These are phyloP conservation scores for Russula foetens DNA, from an alignment of 768 basidiomycete genomes.

Conservation along the genomic window DNA sequence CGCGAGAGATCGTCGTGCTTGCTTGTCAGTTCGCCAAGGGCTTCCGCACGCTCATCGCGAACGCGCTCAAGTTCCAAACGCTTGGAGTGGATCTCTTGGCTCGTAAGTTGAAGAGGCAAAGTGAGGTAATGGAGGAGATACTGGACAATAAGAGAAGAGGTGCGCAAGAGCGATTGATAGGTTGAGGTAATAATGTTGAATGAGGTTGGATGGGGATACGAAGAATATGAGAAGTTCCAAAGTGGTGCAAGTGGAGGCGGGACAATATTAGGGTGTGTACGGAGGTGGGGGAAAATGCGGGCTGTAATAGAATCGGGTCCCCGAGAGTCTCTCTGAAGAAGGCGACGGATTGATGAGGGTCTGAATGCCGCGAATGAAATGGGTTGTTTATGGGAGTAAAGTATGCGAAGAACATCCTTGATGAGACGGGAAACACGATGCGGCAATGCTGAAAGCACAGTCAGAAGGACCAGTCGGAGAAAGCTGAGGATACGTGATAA, in stretches of 20 bases:
- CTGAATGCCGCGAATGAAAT: constrained; percentile 10
- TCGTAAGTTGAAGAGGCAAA: constrained; percentile 53
- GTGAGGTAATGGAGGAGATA: constrained; percentile 26
- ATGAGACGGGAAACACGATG: constrained; percentile 18
- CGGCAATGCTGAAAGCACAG: constrained; percentile 10
- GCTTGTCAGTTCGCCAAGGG: constrained; percentile 53
- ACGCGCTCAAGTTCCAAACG: constrained; percentile 50
- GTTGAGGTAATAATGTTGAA: constrained; percentile 17
- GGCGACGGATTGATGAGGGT: constrained; percentile 4
- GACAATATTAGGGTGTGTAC: constrained; percentile 19
- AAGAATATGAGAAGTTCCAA: background rate
- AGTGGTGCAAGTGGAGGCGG: constrained; percentile 9
- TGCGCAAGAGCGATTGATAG: constrained; percentile 3
- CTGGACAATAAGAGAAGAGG: constrained; percentile 9
- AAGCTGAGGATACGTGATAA: background rate
- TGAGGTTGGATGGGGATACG: constrained; percentile 17
- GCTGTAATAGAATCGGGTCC: constrained; percentile 2
- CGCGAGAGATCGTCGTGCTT: constrained; percentile 40
- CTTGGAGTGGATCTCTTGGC: constrained; percentile 60
- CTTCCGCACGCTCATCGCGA: constrained; percentile 59
- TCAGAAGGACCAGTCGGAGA: background rate
- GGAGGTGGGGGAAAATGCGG: constrained; percentile 20
- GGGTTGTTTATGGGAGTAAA: background rate
- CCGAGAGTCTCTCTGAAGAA: constrained; percentile 1
- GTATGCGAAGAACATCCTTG: constrained; percentile 17